Evolutionary conservation across 108 stramenopile genomes (phyloP).

Genomic region (Cyclotella atomus): DNA sequence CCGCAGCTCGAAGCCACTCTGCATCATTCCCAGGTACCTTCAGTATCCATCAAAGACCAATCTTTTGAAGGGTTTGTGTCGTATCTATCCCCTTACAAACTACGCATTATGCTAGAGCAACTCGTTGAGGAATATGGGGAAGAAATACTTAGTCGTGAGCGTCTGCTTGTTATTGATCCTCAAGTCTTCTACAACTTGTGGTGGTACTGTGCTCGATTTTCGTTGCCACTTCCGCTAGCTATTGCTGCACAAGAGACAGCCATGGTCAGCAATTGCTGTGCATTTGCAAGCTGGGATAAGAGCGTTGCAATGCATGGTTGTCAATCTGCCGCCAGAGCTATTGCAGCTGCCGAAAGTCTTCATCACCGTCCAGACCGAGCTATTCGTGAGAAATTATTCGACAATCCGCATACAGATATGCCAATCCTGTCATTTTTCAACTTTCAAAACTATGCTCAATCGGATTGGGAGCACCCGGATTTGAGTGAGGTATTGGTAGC

Average conservation of each 20-base stretch:
- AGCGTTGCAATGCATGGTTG: constrained; percentile 70
- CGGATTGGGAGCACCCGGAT: constrained; percentile 86
- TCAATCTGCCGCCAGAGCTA: constrained; percentile 64
- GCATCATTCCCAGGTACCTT: neutral
- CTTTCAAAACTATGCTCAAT: constrained; percentile 68
- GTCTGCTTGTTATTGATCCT: constrained; percentile 63
- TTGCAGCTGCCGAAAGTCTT: constrained; percentile 41
- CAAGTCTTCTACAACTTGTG: constrained; percentile 83
- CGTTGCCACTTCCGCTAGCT: constrained; percentile 78
- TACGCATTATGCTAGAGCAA: constrained; percentile 53
- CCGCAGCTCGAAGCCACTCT: constrained; percentile 61
- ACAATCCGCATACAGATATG: constrained; percentile 50
- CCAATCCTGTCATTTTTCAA: constrained; percentile 78
- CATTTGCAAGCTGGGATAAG: constrained; percentile 82
- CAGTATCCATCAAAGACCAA: constrained; percentile 12
- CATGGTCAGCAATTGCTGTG: constrained; percentile 50
- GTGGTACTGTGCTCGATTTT: constrained; percentile 88
- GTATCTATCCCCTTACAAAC: constrained; percentile 68
- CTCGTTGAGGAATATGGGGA: constrained; percentile 76
- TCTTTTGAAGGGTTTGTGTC: constrained; percentile 54
- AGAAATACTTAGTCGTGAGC: constrained; percentile 69
- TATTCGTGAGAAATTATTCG: constrained; percentile 38
- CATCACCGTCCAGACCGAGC: constrained; percentile 22
- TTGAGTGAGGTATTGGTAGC: constrained; percentile 74
- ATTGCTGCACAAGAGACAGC: constrained; percentile 20